phyloP scores from a whole-genome alignment of 768 basidiomycete genomes.

The Lepiota brunneoincarnata region DNA sequence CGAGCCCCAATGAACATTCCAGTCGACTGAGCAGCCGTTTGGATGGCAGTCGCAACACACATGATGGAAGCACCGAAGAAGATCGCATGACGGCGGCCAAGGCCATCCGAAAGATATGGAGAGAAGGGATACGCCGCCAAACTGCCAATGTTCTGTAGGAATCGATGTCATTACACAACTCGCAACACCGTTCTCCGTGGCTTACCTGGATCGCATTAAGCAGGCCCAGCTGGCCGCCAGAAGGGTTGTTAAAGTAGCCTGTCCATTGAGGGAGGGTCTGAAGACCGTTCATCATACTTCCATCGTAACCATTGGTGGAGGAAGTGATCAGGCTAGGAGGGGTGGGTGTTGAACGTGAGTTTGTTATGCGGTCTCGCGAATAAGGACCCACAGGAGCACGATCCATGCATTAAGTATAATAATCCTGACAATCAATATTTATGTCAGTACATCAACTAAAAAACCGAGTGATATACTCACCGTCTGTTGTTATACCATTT shows the following conservation, averaged over 20 bases:
- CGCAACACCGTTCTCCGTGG: too few species aligned
- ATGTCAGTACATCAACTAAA: not conserved
- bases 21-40: conserved; percentile 68
- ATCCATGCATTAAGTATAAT: conserved; percentile 71
- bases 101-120: conserved; percentile 67
- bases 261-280: conserved; percentile 68
- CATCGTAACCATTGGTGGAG: conserved; percentile 74
- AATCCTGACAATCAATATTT: conserved; percentile 33
- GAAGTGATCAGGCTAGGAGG: conserved; percentile 65
- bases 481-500: conserved; percentile 79
- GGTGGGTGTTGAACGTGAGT: not conserved
- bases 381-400: conserved; percentile 49
- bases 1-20: conserved; percentile 83
- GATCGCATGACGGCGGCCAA: conserved; percentile 66
- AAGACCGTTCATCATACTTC: conserved; percentile 79
- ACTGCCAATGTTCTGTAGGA: conserved; percentile 60
- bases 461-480: conserved; percentile 28
- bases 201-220: conserved; percentile 73
- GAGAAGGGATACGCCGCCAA: conserved; percentile 69
- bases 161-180: not conserved
- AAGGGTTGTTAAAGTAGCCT: conserved; percentile 56
- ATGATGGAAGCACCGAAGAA: conserved; percentile 72
- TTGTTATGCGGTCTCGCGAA: not conserved
- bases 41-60: conserved; percentile 64
- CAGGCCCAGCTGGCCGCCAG: conserved; percentile 57